Conservation (phyloP, 345 rosid species). For the Citropsis articulata region DNA sequence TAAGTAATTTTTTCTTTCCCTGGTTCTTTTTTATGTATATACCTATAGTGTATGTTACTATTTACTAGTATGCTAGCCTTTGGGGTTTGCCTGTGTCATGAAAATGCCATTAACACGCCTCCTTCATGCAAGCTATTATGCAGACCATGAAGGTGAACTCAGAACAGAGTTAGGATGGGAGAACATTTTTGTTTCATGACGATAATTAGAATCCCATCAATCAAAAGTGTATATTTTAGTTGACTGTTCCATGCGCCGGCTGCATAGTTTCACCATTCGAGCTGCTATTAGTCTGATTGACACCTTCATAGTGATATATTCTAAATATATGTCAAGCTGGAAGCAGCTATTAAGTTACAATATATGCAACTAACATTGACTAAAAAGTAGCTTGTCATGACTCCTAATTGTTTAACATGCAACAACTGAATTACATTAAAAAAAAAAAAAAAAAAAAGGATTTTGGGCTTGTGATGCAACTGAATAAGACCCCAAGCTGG, state of each 20-base stretch:
- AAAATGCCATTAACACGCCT: neutral
- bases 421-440: too few species aligned
- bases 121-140: neutral
- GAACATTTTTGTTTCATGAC: neutral
- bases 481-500: too few species aligned
- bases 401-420: too few species aligned
- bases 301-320: neutral
- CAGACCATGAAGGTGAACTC: neutral
- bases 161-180: neutral
- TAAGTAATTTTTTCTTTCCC: conserved; percentile 20
- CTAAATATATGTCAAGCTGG: too few species aligned
- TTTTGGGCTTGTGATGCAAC: too few species aligned
- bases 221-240: neutral
- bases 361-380: too few species aligned
- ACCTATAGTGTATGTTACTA: neutral
- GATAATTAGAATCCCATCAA: neutral
- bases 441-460: too few species aligned
- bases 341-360: too few species aligned
- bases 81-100: neutral
- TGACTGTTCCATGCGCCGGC: neutral
- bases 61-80: neutral
- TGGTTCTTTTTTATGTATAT: neutral
- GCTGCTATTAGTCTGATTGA: neutral
- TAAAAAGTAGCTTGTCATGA: too few species aligned
- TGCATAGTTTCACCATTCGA: neutral